These are phyloP conservation scores for Diospyros lotus DNA, from an alignment of 148 eudicot species.

Conservation along the genomic window DNA sequence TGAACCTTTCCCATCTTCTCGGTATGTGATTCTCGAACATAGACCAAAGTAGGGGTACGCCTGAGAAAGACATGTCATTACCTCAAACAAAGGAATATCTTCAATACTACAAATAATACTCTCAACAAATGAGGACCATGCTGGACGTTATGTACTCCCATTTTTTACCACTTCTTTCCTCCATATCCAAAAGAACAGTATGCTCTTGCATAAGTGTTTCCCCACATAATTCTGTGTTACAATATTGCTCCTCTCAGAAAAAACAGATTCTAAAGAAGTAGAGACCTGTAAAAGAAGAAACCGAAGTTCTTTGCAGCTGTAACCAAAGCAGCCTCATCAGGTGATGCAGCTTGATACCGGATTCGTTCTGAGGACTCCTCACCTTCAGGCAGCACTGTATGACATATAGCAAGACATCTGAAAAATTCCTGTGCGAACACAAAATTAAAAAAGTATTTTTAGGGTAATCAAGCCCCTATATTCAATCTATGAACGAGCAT, in stretches of 20 bases:
- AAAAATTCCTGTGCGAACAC: constrained; percentile 70
- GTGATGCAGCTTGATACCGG: constrained; percentile 94
- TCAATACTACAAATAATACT: constrained; percentile 4
- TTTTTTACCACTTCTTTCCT: not conserved
- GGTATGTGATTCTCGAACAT: constrained; percentile 92
- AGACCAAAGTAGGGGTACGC: constrained; percentile 90
- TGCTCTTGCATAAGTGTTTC: not conserved
- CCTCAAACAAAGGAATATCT: not conserved
- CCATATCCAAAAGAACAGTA: not conserved
- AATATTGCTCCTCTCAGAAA: not conserved
- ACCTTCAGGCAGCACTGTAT: constrained; percentile 98
- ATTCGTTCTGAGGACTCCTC: constrained; percentile 91
- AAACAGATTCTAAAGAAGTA: not conserved
- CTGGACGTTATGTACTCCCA: not conserved
- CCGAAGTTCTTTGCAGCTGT: constrained; percentile 97
- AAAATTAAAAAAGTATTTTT: constrained; percentile 2
- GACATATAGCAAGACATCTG: constrained; percentile 98
- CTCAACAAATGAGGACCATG: not conserved
- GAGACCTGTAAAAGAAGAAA: constrained; percentile 91
- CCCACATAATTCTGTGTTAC: not conserved
- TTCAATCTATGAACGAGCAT: constrained; percentile 4
- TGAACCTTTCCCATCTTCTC: constrained; percentile 84
- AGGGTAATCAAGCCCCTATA: not conserved
- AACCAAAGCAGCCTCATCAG: constrained; percentile 97
- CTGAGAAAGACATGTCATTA: constrained; percentile 30